These are phyloP conservation scores for Arachis monticola DNA, from an alignment of 331 rosid genomes.

Conservation along the genomic window DNA sequence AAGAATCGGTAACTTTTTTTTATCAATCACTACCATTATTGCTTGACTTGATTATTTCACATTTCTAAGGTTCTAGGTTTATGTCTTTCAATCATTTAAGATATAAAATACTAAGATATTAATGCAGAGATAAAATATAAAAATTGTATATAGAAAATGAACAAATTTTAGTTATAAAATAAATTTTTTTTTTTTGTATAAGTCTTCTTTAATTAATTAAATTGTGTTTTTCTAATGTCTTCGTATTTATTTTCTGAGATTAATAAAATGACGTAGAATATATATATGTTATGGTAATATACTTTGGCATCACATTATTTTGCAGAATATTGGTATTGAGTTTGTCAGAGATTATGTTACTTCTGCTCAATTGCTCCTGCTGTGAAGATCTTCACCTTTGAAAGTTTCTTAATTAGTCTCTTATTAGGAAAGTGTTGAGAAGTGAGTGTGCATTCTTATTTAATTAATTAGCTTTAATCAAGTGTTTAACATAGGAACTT, in stretches of 20 bases:
- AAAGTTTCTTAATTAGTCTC: background rate
- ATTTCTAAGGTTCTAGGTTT: background rate
- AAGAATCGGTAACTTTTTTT: too few species aligned
- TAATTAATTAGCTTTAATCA: background rate
- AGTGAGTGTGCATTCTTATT: background rate
- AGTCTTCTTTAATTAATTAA: too few species aligned
- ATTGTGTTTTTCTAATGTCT: too few species aligned
- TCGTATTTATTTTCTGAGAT: too few species aligned
- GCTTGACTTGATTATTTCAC: background rate
- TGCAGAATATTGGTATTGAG: slow-evolving; percentile 18
- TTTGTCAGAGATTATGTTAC: slow-evolving; percentile 9
- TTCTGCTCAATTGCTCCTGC: background rate
- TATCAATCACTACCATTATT: background rate
- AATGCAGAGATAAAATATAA: too few species aligned
- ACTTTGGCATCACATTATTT: background rate
- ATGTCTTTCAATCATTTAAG: background rate
- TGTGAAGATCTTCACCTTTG: background rate
- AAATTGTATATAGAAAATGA: too few species aligned
- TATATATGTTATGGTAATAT: background rate
- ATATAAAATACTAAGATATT: background rate
- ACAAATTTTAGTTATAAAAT: too few species aligned
- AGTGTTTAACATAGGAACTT: background rate
- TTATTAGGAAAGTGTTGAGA: slow-evolving; percentile 13
- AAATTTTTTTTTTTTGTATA: too few species aligned
- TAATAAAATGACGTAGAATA: too few species aligned